These are phyloP conservation scores for Penicillium palitans DNA, from an alignment of 2,329 filamentous ascomycete species.

Conservation along the genomic window DNA sequence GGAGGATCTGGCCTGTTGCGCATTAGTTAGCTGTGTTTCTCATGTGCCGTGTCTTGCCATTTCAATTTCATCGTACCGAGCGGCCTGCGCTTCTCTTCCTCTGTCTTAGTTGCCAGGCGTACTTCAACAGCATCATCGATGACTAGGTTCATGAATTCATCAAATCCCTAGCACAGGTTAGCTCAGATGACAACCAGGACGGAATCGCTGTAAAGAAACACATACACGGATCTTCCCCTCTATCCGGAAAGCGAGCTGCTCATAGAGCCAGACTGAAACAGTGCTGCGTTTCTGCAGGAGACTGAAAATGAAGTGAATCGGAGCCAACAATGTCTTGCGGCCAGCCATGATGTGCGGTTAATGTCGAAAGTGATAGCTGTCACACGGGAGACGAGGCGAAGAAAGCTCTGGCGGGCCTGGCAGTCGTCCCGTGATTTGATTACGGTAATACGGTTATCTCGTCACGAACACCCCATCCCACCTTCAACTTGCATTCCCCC, in stretches of 20 bases:
- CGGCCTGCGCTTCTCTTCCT: slow-evolving; percentile 73
- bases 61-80: slow-evolving; percentile 61
- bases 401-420: slow-evolving; percentile 25
- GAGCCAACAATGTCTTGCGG: slow-evolving; percentile 69
- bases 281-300: slow-evolving; percentile 80
- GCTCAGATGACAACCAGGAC: neutral
- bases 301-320: slow-evolving; percentile 92
- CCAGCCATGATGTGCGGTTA: slow-evolving; percentile 50
- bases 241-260: slow-evolving; percentile 90
- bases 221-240: slow-evolving; percentile 92
- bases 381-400: slow-evolving; percentile 5
- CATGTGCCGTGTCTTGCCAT: neutral
- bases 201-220: slow-evolving; percentile 17
- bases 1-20: slow-evolving; percentile 70
- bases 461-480: slow-evolving; percentile 27
- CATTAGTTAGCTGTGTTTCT: neutral
- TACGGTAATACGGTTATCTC: slow-evolving; percentile 25
- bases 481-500: slow-evolving; percentile 19
- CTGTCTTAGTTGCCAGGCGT: slow-evolving; percentile 76
- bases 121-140: slow-evolving; percentile 95
- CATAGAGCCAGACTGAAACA: slow-evolving; percentile 94
- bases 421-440: slow-evolving; percentile 26
- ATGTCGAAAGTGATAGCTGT: slow-evolving; percentile 13
- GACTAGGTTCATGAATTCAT: slow-evolving; percentile 99
- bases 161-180: slow-evolving; percentile 71